These are phyloP conservation scores for Exutisphaerella laricina DNA, from an alignment of 2,329 filamentous ascomycete species.

Conservation along the genomic window DNA sequence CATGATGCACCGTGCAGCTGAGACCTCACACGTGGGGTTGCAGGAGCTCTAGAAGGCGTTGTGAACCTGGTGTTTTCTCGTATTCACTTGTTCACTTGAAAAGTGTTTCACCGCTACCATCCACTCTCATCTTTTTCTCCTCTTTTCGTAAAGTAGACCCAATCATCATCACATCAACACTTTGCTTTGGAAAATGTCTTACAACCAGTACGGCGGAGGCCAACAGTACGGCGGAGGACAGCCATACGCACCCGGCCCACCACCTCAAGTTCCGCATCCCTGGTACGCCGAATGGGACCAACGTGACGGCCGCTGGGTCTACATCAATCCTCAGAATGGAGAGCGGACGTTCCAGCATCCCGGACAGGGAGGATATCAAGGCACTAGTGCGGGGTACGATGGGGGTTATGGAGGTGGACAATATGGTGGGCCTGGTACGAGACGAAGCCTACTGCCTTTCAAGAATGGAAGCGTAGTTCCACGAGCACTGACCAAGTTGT, in stretches of 20 bases:
- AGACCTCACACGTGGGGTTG: too few species aligned
- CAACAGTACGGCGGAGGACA: constrained; percentile 9
- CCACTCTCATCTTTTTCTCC: neutral
- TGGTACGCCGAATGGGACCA: constrained; percentile 45
- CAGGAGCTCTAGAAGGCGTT: too few species aligned
- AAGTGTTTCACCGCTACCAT: too few species aligned
- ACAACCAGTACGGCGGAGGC: constrained; percentile 5
- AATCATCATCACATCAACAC: neutral
- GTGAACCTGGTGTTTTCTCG: too few species aligned
- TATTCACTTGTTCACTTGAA: too few species aligned
- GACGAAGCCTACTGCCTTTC: too few species aligned
- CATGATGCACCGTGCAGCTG: too few species aligned
- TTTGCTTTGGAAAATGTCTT: too few species aligned
- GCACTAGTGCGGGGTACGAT: constrained; percentile 15
- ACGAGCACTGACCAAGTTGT: too few species aligned
- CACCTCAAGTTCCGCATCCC: constrained; percentile 36
- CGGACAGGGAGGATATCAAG: constrained; percentile 17
- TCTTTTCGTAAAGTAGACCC: neutral
- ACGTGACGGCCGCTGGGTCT: constrained; percentile 39
- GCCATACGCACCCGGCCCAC: constrained; percentile 18
- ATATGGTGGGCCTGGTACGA: constrained; percentile 16
- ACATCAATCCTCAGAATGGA: constrained; percentile 44
- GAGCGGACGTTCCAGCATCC: constrained; percentile 40
- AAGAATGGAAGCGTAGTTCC: too few species aligned
- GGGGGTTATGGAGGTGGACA: constrained; percentile 25